Base-by-base conservation (phyloP, 192 early-diverging fungal species). In the Dimargaris cristalligena region DNA sequence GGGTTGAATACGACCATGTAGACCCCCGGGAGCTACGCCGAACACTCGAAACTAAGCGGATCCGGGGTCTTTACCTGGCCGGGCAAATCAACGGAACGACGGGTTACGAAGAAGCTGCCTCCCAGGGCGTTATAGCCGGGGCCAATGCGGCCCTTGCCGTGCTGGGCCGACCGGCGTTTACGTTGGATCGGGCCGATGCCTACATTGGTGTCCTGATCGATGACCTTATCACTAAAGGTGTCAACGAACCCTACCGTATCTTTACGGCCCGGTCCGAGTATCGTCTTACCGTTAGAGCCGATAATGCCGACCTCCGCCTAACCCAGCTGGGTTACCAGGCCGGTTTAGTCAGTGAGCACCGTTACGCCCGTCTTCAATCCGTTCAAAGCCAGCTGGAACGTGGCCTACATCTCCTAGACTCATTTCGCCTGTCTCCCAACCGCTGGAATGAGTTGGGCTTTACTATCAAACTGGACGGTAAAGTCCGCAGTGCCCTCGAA, bases 1-100 rank as follows among this genome's bases (percentile, higher is more conserved):
- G 87, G 31, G 87, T 90, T n/a, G 85, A 90, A 62, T 90, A 90
- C 63, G 87, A 90, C 52, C 81, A 90, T 59, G 70, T 90, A 10
- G 87, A 90, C 64, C 87, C 87, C 9, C 81, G 87, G 31, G 87
- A 90, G 64, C 70, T 90, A 33, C 66, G 75, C 62, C 78, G 78
- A 14, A 86, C 78, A 2, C 60, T 90, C 26, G 85, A 90, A 74
- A 90, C 87, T 2, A 82, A 82, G 64, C 85, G 87, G 22, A 78
- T 90, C 9, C 68, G 61, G 9, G 87, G 87, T 22, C 64, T 90
- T 32, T 90, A 78, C 63, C 70, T 90, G 65, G 87, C 87, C 1
- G 87, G 87, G 0, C 87, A 90, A 69, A 90, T 90, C 48, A 90
- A 90, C 59, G 87, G 87, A n/a, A 90, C 87, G 0, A 90, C 87